Conservation (phyloP, 176 grass and related monocot genomes). For the Carex cristatella region DNA sequence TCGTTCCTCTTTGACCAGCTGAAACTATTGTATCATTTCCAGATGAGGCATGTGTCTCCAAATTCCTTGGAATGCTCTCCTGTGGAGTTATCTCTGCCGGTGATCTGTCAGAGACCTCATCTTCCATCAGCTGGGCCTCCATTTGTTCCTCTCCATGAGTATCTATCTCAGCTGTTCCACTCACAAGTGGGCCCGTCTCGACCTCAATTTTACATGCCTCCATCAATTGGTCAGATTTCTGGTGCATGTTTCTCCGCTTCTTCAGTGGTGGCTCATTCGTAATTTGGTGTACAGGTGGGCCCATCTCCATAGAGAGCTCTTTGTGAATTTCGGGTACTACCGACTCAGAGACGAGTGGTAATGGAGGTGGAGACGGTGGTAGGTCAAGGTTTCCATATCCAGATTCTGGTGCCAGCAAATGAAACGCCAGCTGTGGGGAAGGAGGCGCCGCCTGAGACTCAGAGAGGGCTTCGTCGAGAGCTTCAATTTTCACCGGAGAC, state of each 20-base stretch:
- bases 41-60: background rate
- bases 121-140: background rate
- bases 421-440: background rate
- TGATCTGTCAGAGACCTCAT: background rate
- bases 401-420: background rate
- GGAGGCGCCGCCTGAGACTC: too few species aligned
- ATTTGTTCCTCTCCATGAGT: too few species aligned
- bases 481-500: background rate
- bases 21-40: background rate
- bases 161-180: too few species aligned
- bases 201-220: too few species aligned
- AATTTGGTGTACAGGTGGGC: background rate
- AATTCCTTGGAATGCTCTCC: background rate
- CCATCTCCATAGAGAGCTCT: background rate
- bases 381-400: background rate
- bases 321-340: background rate
- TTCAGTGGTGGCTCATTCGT: background rate
- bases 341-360: background rate
- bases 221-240: too few species aligned
- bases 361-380: background rate
- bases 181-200: too few species aligned
- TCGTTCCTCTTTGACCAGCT: too few species aligned
- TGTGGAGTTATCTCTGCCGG: background rate
- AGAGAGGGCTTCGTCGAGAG: background rate
- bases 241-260: background rate